Evolutionary conservation across 164 flowering plant genomes (phyloP).

Genomic region (Vitis labrusca): DNA sequence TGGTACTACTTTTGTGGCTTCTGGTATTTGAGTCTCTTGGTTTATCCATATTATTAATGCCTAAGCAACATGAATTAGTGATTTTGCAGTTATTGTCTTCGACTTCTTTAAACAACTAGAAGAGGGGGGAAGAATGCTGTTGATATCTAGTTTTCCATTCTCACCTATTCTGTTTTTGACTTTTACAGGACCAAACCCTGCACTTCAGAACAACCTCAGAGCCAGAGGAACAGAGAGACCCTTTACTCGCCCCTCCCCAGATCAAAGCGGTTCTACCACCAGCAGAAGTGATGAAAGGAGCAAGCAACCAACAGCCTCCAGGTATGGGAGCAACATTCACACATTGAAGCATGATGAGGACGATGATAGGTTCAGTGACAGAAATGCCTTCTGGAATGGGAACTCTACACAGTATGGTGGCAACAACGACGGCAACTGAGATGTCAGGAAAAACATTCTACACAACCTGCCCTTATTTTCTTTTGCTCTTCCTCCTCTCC

Average conservation of each 20-base stretch:
- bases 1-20: too few species aligned
- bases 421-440: conserved; percentile 33
- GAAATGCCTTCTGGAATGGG: conserved; percentile 89
- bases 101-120: too few species aligned
- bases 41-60: too few species aligned
- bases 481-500: too few species aligned
- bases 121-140: too few species aligned
- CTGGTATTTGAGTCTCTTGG: too few species aligned
- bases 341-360: conserved; percentile 73
- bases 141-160: neutral
- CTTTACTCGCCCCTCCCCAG: conserved; percentile 18
- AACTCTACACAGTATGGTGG: conserved; percentile 89
- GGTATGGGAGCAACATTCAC: conserved; percentile 72
- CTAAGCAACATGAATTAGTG: too few species aligned
- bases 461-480: too few species aligned
- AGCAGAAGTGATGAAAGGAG: conserved; percentile 28
- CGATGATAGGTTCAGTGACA: conserved; percentile 42
- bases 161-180: conserved; percentile 1
- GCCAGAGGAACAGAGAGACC: conserved; percentile 24
- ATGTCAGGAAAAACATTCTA: too few species aligned
- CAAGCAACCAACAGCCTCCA: conserved; percentile 37
- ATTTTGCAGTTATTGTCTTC: too few species aligned
- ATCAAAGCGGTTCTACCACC: conserved; percentile 15
- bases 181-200: conserved; percentile 47
- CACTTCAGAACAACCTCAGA: conserved; percentile 28